These are phyloP conservation scores for Ogataea saltuana DNA, from an alignment of 805 yeast genomes.

Conservation along the genomic window DNA sequence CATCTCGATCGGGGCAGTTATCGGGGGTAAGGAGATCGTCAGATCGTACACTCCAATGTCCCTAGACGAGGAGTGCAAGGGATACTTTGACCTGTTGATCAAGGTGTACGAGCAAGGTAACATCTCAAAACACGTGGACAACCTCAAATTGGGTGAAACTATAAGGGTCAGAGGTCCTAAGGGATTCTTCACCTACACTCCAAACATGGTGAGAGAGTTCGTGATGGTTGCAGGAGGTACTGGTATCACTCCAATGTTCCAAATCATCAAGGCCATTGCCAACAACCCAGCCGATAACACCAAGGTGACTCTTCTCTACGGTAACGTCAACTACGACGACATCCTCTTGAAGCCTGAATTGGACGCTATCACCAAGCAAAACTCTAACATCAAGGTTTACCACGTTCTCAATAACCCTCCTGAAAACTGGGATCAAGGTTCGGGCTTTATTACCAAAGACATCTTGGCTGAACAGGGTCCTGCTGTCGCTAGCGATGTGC, in stretches of 20 bases:
- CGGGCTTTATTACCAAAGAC: constrained; percentile 80
- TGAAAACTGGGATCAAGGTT: constrained; percentile 71
- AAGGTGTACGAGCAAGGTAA: constrained; percentile 86
- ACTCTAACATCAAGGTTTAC: constrained; percentile 64
- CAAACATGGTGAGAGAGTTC: constrained; percentile 70
- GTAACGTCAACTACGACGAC: constrained; percentile 78
- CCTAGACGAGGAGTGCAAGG: constrained; percentile 67
- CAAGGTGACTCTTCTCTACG: constrained; percentile 71
- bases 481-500: constrained; percentile 55
- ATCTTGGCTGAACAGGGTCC: constrained; percentile 66
- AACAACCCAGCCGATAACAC: constrained; percentile 78
- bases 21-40: constrained; percentile 76
- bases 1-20: constrained; percentile 72
- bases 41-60: constrained; percentile 92
- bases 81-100: constrained; percentile 81
- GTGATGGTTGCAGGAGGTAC: constrained; percentile 98
- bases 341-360: constrained; percentile 79
- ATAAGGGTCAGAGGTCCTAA: constrained; percentile 87
- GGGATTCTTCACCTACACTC: constrained; percentile 80
- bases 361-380: constrained; percentile 57
- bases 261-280: constrained; percentile 80
- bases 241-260: constrained; percentile 95
- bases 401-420: constrained; percentile 77
- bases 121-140: constrained; percentile 72
- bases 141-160: constrained; percentile 73